These are phyloP conservation scores for Hagleromyces aurorensis DNA, from an alignment of 805 yeast genomes.

Conservation along the genomic window DNA sequence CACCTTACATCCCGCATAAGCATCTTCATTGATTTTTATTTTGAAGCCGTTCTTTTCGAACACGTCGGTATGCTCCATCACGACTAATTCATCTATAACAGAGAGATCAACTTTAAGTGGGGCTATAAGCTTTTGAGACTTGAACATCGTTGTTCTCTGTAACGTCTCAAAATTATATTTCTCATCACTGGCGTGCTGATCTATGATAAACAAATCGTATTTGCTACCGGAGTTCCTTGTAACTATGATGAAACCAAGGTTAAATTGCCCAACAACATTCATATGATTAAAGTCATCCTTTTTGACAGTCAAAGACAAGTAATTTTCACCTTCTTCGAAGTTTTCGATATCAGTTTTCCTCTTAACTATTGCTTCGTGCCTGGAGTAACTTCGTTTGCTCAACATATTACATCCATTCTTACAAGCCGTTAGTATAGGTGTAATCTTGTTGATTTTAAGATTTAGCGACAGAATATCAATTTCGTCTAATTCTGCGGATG, in stretches of 20 bases:
- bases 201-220: conserved; percentile 72
- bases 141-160: conserved; percentile 47
- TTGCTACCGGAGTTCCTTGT: conserved; percentile 36
- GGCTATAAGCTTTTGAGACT: conserved; percentile 61
- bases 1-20: conserved; percentile 49
- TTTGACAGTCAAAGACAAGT: conserved; percentile 50
- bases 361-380: conserved; percentile 10
- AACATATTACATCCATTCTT: too few relatives aligned
- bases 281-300: conserved; percentile 68
- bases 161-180: conserved; percentile 80
- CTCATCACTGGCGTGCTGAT: conserved; percentile 98
- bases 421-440: too few relatives aligned
- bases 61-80: conserved; percentile 48
- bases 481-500: too few relatives aligned
- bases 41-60: conserved; percentile 76
- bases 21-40: conserved; percentile 41
- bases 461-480: too few relatives aligned
- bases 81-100: conserved; percentile 68
- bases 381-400: background rate
- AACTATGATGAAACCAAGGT: conserved; percentile 87
- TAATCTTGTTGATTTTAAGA: too few relatives aligned
- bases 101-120: conserved; percentile 55
- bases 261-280: conserved; percentile 88
- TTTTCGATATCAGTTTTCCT: conserved; percentile 39
- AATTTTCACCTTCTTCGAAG: conserved; percentile 46